These are phyloP conservation scores for Neonectria sp. DNA, from an alignment of 2,329 filamentous ascomycete genomes.

Conservation along the genomic window DNA sequence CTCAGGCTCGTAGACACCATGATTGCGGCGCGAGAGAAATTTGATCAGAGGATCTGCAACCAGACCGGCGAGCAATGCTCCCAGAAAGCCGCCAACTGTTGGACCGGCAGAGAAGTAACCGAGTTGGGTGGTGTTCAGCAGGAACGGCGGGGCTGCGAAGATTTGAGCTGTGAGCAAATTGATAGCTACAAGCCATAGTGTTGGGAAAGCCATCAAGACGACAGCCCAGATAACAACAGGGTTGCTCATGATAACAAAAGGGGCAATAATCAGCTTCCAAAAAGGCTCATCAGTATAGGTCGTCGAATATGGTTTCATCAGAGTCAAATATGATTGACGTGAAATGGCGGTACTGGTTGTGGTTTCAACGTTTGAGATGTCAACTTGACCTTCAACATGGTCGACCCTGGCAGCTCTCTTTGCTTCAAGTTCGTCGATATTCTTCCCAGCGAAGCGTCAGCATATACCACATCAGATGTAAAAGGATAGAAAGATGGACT, in stretches of 20 bases:
- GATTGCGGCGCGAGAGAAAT: neutral
- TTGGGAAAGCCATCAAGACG: neutral
- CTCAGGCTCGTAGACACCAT: conserved; percentile 14
- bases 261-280: conserved; percentile 1
- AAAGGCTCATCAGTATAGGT: conserved; percentile 3
- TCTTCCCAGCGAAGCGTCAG: neutral
- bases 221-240: conserved; percentile 1
- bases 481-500: neutral
- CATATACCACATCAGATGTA: neutral
- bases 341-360: neutral
- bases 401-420: neutral
- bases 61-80: neutral
- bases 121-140: neutral
- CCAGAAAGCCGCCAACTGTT: conserved; percentile 2
- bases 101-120: conserved; percentile 13
- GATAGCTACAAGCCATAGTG: conserved; percentile 6
- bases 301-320: neutral
- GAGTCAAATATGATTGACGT: neutral
- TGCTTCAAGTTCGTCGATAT: neutral
- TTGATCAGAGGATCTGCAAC: conserved; percentile 8
- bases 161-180: conserved; percentile 6
- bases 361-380: neutral
- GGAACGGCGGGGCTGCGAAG: neutral
- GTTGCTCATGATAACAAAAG: neutral
- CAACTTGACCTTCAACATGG: neutral